Base-by-base conservation (phyloP, 2,329 filamentous ascomycete species). In the Colletotrichum abscissum region DNA sequence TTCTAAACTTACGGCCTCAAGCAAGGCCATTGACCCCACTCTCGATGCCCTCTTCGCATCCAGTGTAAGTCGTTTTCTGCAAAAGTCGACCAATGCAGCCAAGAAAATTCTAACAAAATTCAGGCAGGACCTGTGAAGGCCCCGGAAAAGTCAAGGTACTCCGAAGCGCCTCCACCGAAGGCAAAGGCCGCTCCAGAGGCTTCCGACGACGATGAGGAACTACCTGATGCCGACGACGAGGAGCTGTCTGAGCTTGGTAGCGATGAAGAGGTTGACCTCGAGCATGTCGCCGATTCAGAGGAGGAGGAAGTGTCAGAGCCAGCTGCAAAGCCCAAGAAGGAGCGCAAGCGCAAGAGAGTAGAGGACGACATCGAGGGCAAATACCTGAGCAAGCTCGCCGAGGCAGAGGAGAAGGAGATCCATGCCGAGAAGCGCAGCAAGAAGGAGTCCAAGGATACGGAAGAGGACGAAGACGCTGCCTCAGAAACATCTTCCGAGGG, bases 11-110 rank as follows among this genome's bases (percentile, higher is more conserved):
- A 76, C 81, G 64, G 86, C 85, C 74, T 82, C 86, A 46, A 82
- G 85, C 69, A 89, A 89, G 81, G 86, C 87, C 73, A 86, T 95
- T 73, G 93, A 95, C 85, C 92, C 93, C 80, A 84, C 87, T 69
- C 86, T 95, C 76, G 88, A 92, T 78, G 91, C 92, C 74, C 87
- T 95, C 52, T 95, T 95, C 83, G 88, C 92, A 70, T 86, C 88
- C 70, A 95, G 93, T 86, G 93, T 94, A 88, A 85, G 92, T 88
- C 72, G 58, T 22, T 22, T 35, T 16, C 16, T 11, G 5, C 22
- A 16, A 28, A 57, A 24, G 54, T 14, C 3, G n/a, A 24, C 30
- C 35, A 64, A 60, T 64, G 58, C 35, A 62, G 35, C 22, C 54
- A 46, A 46, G 6, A 26, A 46, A 58, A 26, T 46, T 30, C 76